A percentile compares a stretch with the other conserved stretches of the same genome.
phyloP scores from a whole-genome alignment of 1,284 basidiomycete species.

The Marasmius sp. region DNA sequence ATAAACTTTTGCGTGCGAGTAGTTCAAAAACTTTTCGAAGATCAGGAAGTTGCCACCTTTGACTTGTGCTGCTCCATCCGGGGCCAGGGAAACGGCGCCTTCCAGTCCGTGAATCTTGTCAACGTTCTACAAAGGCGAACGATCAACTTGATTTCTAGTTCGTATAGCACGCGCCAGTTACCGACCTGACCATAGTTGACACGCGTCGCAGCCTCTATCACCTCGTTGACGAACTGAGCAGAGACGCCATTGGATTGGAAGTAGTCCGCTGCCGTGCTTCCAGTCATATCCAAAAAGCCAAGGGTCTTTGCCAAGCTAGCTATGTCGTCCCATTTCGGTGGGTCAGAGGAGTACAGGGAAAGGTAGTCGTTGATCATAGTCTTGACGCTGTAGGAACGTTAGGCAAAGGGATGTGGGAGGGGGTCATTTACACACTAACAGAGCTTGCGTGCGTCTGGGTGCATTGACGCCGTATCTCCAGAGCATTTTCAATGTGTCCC shows the following conservation, averaged over 20 bases:
- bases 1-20: conserved; percentile 67
- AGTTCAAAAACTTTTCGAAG: conserved; percentile 79
- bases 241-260: conserved; percentile 58
- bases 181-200: conserved; percentile 88
- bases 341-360: conserved; percentile 56
- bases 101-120: conserved; percentile 81
- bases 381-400: conserved; percentile 47
- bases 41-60: conserved; percentile 84
- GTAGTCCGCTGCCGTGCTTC: conserved; percentile 60
- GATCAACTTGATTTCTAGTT: background rate
- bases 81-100: conserved; percentile 73
- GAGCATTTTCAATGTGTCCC: conserved; percentile 70
- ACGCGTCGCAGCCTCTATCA: conserved; percentile 82
- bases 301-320: conserved; percentile 53
- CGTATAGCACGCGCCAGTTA: background rate
- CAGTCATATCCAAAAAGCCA: conserved; percentile 52
- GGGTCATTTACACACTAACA: conserved; percentile 42
- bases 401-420: conserved; percentile 4
- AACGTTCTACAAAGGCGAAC: conserved; percentile 50
- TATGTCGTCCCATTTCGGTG: conserved; percentile 68
- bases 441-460: conserved; percentile 54
- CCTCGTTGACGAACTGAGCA: conserved; percentile 67
- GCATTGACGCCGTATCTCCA: conserved; percentile 83
- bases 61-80: conserved; percentile 67
- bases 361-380: conserved; percentile 56